These are phyloP conservation scores for Ganoderma multipileum DNA, from an alignment of 1,284 basidiomycete species.

Conservation along the genomic window DNA sequence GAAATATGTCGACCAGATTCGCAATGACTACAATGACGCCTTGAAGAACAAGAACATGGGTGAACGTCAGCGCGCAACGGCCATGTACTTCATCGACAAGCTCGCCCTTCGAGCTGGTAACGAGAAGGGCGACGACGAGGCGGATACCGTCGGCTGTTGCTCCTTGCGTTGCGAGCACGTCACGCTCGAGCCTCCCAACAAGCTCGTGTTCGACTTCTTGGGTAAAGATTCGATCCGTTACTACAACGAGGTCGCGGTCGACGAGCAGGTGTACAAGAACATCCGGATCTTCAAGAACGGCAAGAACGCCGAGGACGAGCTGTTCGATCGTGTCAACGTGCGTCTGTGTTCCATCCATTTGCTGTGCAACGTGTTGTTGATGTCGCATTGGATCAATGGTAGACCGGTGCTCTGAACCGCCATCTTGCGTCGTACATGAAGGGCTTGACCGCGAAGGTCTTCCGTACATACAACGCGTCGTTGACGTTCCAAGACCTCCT, in stretches of 20 bases:
- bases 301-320: conserved; percentile 87
- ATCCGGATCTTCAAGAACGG: conserved; percentile 74
- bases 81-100: conserved; percentile 97
- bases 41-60: conserved; percentile 91
- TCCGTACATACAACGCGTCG: conserved; percentile 98
- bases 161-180: conserved; percentile 95
- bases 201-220: conserved; percentile 92
- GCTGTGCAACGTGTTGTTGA: background rate
- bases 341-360: conserved; percentile 36
- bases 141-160: conserved; percentile 97
- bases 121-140: conserved; percentile 98
- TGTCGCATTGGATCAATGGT: conserved; percentile 12
- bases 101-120: conserved; percentile 96
- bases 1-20: conserved; percentile 91
- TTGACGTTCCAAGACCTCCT: conserved; percentile 89
- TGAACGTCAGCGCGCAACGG: conserved; percentile 92
- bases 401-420: conserved; percentile 90
- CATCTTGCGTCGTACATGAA: conserved; percentile 93
- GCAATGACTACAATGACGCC: conserved; percentile 85
- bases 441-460: conserved; percentile 95
- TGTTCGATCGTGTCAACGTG: conserved; percentile 95
- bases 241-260: conserved; percentile 89
- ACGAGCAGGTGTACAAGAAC: conserved; percentile 68
- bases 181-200: conserved; percentile 86
- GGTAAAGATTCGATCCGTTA: conserved; percentile 98